phyloP scores from a whole-genome alignment of 2,329 filamentous ascomycete genomes.

The Verticillium longisporum region DNA sequence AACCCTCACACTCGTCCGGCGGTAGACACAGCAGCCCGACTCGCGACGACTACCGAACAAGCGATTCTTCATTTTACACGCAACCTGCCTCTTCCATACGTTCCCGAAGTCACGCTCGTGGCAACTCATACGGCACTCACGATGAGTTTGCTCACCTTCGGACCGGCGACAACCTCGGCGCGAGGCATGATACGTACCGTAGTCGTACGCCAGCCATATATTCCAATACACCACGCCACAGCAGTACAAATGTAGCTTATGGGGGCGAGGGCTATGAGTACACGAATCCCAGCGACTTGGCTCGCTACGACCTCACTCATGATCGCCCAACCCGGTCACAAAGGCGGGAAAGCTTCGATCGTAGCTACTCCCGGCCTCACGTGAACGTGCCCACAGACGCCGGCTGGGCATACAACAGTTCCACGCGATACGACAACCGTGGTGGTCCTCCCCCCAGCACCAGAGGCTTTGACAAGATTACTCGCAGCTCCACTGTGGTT shows the following conservation, averaged over 20 bases:
- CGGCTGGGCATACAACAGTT: conserved; percentile 19
- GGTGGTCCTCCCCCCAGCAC: conserved; percentile 61
- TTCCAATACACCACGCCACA: conserved; percentile 32
- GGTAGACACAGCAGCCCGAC: conserved; percentile 38
- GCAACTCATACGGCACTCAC: conserved; percentile 35
- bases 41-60: conserved; percentile 44
- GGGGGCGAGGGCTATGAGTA: conserved; percentile 57
- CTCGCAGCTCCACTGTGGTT: conserved; percentile 29
- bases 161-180: conserved; percentile 32
- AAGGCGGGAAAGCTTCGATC: conserved; percentile 49
- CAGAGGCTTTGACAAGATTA: conserved; percentile 64
- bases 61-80: conserved; percentile 47
- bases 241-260: conserved; percentile 36
- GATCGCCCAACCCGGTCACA: conserved; percentile 30
- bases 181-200: conserved; percentile 37
- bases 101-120: conserved; percentile 38
- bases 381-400: conserved; percentile 27
- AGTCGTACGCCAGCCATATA: conserved; percentile 40
- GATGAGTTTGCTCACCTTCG: conserved; percentile 44
- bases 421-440: conserved; percentile 28
- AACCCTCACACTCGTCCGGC: conserved; percentile 27
- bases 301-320: conserved; percentile 54
- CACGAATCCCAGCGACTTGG: conserved; percentile 55
- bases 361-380: conserved; percentile 47
- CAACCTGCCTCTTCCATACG: conserved; percentile 53